phyloP scores from a whole-genome alignment of 805 yeast genomes.

The Scheffersomyces ergatensis region DNA sequence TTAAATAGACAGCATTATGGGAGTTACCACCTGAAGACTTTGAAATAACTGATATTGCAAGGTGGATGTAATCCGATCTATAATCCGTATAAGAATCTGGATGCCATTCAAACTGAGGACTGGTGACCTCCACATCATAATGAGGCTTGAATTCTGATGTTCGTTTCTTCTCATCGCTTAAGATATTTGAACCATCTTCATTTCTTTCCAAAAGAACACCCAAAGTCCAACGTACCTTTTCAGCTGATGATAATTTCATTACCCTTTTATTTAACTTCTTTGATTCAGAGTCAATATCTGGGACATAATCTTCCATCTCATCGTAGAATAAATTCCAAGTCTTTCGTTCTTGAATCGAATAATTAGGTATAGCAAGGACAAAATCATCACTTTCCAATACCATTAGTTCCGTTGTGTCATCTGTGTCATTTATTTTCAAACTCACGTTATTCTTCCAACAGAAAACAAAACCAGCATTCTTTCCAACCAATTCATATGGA shows the following conservation, averaged over 20 bases:
- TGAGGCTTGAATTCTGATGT: conserved; percentile 55
- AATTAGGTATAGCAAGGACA: conserved; percentile 55
- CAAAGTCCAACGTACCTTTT: conserved; percentile 71
- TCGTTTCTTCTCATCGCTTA: conserved; percentile 41
- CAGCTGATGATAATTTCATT: conserved; percentile 56
- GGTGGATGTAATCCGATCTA: conserved; percentile 78
- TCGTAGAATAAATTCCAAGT: conserved; percentile 38
- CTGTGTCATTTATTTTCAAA: conserved; percentile 49
- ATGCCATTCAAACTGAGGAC: conserved; percentile 57
- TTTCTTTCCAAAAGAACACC: conserved; percentile 76
- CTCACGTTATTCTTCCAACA: conserved; percentile 59
- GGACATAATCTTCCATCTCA: conserved; percentile 14
- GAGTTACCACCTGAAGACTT: conserved; percentile 26
- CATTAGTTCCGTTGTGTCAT: conserved; percentile 48
- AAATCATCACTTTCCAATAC: conserved; percentile 55
- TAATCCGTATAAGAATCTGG: conserved; percentile 77
- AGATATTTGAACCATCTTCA: conserved; percentile 21
- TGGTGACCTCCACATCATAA: conserved; percentile 57
- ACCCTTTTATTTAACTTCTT: conserved; percentile 37
- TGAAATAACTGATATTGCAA: conserved; percentile 38
- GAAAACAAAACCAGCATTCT: conserved; percentile 62
- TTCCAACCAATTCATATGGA: conserved; percentile 58
- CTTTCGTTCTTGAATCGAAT: conserved; percentile 31
- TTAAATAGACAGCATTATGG: conserved; percentile 33
- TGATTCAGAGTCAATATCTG: conserved; percentile 23